Evolutionary conservation across 768 basidiomycete genomes (phyloP).

Genomic region (Leccinum longicurvipes): DNA sequence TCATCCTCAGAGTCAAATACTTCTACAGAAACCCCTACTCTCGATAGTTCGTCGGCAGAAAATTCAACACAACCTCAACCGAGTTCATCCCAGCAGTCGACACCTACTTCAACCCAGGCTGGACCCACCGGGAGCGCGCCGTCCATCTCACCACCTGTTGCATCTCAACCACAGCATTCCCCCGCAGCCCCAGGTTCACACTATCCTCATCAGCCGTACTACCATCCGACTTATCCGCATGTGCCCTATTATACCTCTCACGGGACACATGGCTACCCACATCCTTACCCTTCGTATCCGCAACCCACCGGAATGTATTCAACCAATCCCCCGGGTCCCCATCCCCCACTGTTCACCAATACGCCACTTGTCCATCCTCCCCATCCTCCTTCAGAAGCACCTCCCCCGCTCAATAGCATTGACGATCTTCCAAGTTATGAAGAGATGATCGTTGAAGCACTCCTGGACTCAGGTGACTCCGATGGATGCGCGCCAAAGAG

Average conservation of each 20-base stretch:
- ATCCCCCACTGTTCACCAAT: constrained; percentile 34
- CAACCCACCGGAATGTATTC: constrained; percentile 33
- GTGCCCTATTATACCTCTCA: constrained; percentile 59
- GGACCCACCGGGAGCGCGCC: constrained; percentile 18
- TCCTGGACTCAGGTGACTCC: constrained; percentile 60
- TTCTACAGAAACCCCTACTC: constrained; percentile 10
- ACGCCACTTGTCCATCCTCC: constrained; percentile 34
- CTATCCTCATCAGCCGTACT: constrained; percentile 57
- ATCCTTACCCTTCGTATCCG: constrained; percentile 30
- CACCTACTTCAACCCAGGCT: constrained; percentile 25
- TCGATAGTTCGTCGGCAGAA: constrained; percentile 15
- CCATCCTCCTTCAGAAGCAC: constrained; percentile 30
- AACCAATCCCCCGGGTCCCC: constrained; percentile 26
- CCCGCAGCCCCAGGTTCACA: constrained; percentile 27
- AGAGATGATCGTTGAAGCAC: constrained; percentile 86
- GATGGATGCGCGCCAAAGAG: constrained; percentile 84
- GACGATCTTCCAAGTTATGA: constrained; percentile 84
- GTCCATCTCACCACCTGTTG: constrained; percentile 16
- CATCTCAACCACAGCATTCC: constrained; percentile 19
- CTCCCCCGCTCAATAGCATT: constrained; percentile 18
- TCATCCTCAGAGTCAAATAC: constrained; percentile 11
- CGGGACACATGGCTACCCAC: constrained; percentile 38
- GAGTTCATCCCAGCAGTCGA: constrained; percentile 16
- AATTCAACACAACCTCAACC: constrained; percentile 13
- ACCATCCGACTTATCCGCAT: constrained; percentile 60